Base-by-base conservation (phyloP, 768 basidiomycete genomes). In the Boletus edulis region DNA sequence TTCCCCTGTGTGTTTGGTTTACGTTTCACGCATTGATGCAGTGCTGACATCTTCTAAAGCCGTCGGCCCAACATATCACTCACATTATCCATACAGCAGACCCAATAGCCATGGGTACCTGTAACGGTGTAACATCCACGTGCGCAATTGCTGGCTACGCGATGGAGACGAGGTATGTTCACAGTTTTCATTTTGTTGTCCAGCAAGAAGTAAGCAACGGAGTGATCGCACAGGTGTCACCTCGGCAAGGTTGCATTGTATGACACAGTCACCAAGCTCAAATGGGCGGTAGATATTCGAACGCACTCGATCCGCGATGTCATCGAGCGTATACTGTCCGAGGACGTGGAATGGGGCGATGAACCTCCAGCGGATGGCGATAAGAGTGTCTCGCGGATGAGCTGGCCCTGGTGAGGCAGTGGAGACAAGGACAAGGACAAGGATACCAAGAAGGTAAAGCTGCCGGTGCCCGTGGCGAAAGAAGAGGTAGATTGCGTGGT, bases 31-130 rank as follows among this genome's bases (percentile, higher is more conserved):
- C 3, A 11, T 7, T 17, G 29, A 32, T 18, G 39, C 29, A 50
- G 20, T 49, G 24, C 54, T 55, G 3, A 62, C 31, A 24, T 43
- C 43, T 15, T 45, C 4, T 31, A 17, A 61, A 89, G 87, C 88
- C 86, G 0, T 84, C 86, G 2, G 78, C 78, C 0, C 81, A 85
- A 4, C 89, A 91, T 58, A 77, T 96, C 40, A 94, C 88, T 0
- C 93, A 98, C 64, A 78, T 98, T 9, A 96, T 90, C 64, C 89
- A 98, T 66, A 98, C 89, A 1, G 95, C 88, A 20, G 96, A 98
- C 76, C 95, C 95, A 0, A 91, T 98, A 35, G 82, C 95, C 4
- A 89, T 90, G 82, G 91, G 90, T 1, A 78, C 78, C 0, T 94
- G 92, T 64, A 94, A 76, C 13, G 93, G 92, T 13, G 76, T 89